phyloP scores from a whole-genome alignment of 495 filamentous ascomycete genomes.

The Lophiotrema nucula region DNA sequence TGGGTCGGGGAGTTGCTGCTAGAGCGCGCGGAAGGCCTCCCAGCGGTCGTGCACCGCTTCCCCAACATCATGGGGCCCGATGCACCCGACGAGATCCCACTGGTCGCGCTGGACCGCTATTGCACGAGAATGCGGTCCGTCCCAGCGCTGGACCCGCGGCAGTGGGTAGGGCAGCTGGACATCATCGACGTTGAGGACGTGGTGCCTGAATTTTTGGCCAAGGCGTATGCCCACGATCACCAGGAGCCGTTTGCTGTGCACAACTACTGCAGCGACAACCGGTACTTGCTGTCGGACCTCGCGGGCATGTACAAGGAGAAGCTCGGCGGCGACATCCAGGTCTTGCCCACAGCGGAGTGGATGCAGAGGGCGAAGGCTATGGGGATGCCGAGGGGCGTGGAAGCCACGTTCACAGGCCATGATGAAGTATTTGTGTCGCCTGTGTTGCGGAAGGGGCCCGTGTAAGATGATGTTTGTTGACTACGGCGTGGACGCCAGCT shows the following conservation, averaged over 20 bases:
- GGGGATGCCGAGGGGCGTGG: background rate
- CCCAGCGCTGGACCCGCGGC: background rate
- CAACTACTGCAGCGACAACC: conserved; percentile 5
- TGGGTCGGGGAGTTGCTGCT: conserved; percentile 57
- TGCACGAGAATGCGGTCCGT: background rate
- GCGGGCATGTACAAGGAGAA: conserved; percentile 7
- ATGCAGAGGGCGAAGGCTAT: background rate
- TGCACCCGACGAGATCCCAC: background rate
- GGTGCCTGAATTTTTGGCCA: background rate
- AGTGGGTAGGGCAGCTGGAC: background rate
- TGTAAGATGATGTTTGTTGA: too few relatives aligned
- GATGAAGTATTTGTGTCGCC: conserved; percentile 1
- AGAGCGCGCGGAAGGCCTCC: conserved; percentile 38
- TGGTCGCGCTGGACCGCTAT: background rate
- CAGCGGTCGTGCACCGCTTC: conserved; percentile 3
- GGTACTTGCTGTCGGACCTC: background rate
- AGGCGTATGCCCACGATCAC: background rate
- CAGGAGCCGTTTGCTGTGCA: background rate
- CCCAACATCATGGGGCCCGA: conserved; percentile 2
- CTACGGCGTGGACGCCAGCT: too few relatives aligned
- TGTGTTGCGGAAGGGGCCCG: background rate
- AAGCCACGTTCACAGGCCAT: background rate
- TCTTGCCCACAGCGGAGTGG: background rate
- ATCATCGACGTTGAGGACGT: conserved; percentile 3
- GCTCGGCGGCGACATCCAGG: background rate